Conservation (phyloP, 148 eudicot species). For the Amaranthus palmeri region DNA sequence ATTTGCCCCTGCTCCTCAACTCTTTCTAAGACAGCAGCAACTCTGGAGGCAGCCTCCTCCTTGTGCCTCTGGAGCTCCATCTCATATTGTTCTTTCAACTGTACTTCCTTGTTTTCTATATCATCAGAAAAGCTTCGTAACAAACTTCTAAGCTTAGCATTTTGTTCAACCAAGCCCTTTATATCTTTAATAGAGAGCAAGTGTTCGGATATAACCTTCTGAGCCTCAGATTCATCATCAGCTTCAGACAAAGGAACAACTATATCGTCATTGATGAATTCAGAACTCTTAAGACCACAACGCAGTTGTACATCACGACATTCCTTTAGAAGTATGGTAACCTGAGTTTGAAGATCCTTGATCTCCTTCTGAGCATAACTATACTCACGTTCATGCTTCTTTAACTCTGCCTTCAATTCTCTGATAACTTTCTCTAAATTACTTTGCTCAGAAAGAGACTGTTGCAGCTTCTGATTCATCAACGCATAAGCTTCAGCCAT, state of each 20-base stretch:
- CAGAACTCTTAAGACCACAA: constrained; percentile 54
- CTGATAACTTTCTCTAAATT: constrained; percentile 48
- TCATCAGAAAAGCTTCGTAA: constrained; percentile 80
- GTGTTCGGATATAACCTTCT: constrained; percentile 60
- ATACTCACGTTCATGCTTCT: constrained; percentile 74
- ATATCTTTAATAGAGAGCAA: constrained; percentile 78
- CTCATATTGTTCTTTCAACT: constrained; percentile 67
- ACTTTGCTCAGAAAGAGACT: constrained; percentile 59
- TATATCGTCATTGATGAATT: constrained; percentile 27
- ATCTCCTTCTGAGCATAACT: constrained; percentile 61
- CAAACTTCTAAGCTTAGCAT: constrained; percentile 79
- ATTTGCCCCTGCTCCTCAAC: constrained; percentile 82
- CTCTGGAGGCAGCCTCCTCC: constrained; percentile 70
- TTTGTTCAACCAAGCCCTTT: constrained; percentile 94
- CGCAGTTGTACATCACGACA: constrained; percentile 95
- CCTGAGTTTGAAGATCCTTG: constrained; percentile 85
- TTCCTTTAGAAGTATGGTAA: constrained; percentile 75
- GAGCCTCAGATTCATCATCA: constrained; percentile 40
- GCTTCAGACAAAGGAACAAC: constrained; percentile 23
- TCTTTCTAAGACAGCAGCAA: constrained; percentile 65
- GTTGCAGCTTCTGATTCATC: constrained; percentile 70
- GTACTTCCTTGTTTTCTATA: constrained; percentile 54
- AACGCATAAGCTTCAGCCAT: constrained; percentile 76
- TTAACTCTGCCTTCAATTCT: constrained; percentile 77
- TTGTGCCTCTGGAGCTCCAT: constrained; percentile 55